Percentiles rank a stretch among this genome's conserved stretches.
These are phyloP conservation scores for Pistacia vera DNA, from an alignment of 345 rosid genomes.

Conservation along the genomic window DNA sequence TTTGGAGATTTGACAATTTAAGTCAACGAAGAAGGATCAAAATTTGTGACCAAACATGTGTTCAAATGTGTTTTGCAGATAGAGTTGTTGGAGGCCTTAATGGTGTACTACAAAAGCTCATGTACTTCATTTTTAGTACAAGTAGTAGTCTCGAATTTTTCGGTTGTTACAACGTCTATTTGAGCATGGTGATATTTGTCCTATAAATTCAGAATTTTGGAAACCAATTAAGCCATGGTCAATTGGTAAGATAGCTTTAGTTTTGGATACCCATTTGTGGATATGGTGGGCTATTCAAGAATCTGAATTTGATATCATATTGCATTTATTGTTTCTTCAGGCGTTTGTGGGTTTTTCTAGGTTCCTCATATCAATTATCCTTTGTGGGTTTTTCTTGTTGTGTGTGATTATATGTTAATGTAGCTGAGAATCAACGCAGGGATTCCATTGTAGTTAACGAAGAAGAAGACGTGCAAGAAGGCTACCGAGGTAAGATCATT, in stretches of 20 bases:
- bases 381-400: not conserved
- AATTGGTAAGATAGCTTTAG: not conserved
- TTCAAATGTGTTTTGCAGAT: not conserved
- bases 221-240: not conserved
- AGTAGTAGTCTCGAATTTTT: not conserved
- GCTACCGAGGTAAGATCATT: conserved; percentile 3
- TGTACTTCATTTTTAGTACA: conserved; percentile 43
- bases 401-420: not conserved
- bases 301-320: not conserved
- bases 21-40: conserved; percentile 20
- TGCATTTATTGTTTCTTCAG: not conserved
- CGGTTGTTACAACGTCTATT: not conserved
- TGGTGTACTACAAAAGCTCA: conserved; percentile 30
- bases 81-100: not conserved
- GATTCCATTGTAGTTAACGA: not conserved
- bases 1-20: too few species aligned
- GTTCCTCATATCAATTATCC: not conserved
- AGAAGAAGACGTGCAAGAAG: not conserved
- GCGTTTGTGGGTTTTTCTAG: not conserved
- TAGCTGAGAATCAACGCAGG: not conserved
- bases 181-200: not conserved
- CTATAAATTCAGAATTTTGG: not conserved
- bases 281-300: conserved; percentile 12
- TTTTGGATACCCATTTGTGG: not conserved
- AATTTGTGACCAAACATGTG: conserved; percentile 20